Evolutionary conservation across 768 basidiomycete genomes (phyloP).

Genomic region (Agaricus sinodeliciosus): DNA sequence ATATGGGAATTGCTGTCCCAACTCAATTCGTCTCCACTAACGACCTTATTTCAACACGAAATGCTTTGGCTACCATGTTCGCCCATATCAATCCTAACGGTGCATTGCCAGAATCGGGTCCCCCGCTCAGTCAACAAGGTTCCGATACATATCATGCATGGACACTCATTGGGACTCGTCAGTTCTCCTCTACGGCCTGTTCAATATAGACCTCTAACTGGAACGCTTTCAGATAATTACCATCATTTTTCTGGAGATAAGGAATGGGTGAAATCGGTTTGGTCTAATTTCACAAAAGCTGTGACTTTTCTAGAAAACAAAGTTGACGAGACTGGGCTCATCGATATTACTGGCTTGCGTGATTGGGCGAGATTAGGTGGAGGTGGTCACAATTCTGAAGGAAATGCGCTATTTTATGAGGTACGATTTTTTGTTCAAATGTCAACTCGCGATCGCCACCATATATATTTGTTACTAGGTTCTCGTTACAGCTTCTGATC

Average conservation of each 20-base stretch:
- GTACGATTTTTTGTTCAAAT: constrained; percentile 16
- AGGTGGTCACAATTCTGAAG: constrained; percentile 50
- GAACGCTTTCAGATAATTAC: constrained; percentile 39
- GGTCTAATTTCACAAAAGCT: constrained; percentile 53
- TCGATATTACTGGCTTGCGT: constrained; percentile 48
- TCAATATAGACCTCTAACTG: background rate
- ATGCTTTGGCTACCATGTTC: constrained; percentile 55
- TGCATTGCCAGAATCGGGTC: constrained; percentile 49
- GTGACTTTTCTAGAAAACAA: constrained; percentile 47
- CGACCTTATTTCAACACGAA: constrained; percentile 48
- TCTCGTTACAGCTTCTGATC: constrained; percentile 37
- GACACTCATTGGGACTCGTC: constrained; percentile 53
- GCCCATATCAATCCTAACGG: constrained; percentile 45
- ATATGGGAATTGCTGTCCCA: constrained; percentile 59
- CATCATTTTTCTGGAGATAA: constrained; percentile 47
- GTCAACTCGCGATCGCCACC: background rate
- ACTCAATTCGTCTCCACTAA: constrained; percentile 57
- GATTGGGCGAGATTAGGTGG: constrained; percentile 55
- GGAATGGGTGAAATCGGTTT: constrained; percentile 41
- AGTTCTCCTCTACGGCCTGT: constrained; percentile 11
- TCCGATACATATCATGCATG: constrained; percentile 54
- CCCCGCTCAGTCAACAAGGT: constrained; percentile 37
- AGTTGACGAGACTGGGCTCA: constrained; percentile 41
- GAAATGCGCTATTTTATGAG: constrained; percentile 47
- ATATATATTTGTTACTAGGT: constrained; percentile 26